Conservation (phyloP, 805 yeast genomes). For the Cyberlindnera mycetangii region DNA sequence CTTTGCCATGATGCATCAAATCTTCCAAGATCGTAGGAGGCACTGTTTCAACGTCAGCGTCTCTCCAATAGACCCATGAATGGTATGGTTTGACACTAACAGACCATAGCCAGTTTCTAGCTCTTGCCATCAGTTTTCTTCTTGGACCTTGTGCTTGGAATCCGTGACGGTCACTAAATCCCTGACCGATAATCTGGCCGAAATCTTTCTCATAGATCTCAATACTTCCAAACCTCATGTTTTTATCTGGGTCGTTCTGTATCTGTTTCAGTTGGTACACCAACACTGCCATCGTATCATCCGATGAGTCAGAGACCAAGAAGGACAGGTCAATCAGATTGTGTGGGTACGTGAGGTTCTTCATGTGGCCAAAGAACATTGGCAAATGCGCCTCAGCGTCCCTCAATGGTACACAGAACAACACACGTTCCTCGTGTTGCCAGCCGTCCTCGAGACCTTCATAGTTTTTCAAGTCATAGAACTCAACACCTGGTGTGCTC, state of each 20-base stretch:
- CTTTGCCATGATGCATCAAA: slow-evolving; percentile 86
- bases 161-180: slow-evolving; percentile 91
- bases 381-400: slow-evolving; percentile 90
- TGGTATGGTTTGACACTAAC: slow-evolving; percentile 90
- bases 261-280: slow-evolving; percentile 54
- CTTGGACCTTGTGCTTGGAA: slow-evolving; percentile 96
- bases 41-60: slow-evolving; percentile 90
- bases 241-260: slow-evolving; percentile 62
- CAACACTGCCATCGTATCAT: slow-evolving; percentile 77
- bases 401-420: slow-evolving; percentile 87
- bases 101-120: slow-evolving; percentile 90
- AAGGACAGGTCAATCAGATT: slow-evolving; percentile 80
- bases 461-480: slow-evolving; percentile 69
- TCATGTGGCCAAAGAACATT: slow-evolving; percentile 84
- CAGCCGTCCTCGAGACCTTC: slow-evolving; percentile 77
- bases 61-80: slow-evolving; percentile 97
- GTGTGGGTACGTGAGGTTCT: slow-evolving; percentile 82
- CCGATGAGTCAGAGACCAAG: slow-evolving; percentile 86
- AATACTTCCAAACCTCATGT: slow-evolving; percentile 71
- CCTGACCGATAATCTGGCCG: slow-evolving; percentile 92
- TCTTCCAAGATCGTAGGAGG: slow-evolving; percentile 88
- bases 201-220: slow-evolving; percentile 91
- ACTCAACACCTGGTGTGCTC: slow-evolving; percentile 46
- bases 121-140: slow-evolving; percentile 92
- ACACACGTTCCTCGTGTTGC: slow-evolving; percentile 75